Evolutionary conservation across 2,329 filamentous ascomycete species (phyloP), one percentile per base, ranked within the genome.

Genomic region (Diaporthe batatas): DNA sequence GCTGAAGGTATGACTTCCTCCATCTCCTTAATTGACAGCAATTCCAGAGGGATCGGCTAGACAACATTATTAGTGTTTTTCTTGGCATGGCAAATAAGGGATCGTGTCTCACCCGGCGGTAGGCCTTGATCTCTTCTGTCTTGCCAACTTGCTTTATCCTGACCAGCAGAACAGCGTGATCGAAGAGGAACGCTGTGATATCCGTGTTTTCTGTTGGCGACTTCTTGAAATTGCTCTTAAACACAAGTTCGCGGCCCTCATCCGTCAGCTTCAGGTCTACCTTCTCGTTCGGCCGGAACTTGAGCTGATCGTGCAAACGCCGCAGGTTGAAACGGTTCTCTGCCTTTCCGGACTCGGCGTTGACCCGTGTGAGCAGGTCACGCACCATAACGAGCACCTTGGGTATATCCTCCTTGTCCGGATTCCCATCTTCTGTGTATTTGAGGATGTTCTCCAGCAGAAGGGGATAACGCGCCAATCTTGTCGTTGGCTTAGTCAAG

Each of bases 311-410:
- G 80, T 98, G 96, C 42, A 99, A 88, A 77, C 95, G 93, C 82
- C 96, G 93, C 72, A 99, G 85, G 81, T 98, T 98, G 87, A 98
- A 98, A 68, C 96, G 93, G 80, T 99, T 99, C 83, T 99, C 96
- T 0, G 96, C 95, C 84, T 97, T 98, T 78, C 96, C 96, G 76
- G 95, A 98, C 82, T 98, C 96, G 18, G 94, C 90, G 79, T 99
- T 99, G 80, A 99, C 96, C 76, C 94, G 90, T 68, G 91, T 93
- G 65, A 99, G 85, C 77, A 98, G 92, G 77, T 96, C 94, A 78
- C 94, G 92, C 83, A 99, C 98, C 81, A 94, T 89, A 36, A 87
- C 90, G 77, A 98, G 90, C 10, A 96, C 96, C 82, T 94, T 94
- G 1, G 96, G 96, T 75, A 99, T 93, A 79, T 98, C 95, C 77